Conservation (phyloP, 2,329 filamentous ascomycete species). For the Mollisiaceae sp. region DNA sequence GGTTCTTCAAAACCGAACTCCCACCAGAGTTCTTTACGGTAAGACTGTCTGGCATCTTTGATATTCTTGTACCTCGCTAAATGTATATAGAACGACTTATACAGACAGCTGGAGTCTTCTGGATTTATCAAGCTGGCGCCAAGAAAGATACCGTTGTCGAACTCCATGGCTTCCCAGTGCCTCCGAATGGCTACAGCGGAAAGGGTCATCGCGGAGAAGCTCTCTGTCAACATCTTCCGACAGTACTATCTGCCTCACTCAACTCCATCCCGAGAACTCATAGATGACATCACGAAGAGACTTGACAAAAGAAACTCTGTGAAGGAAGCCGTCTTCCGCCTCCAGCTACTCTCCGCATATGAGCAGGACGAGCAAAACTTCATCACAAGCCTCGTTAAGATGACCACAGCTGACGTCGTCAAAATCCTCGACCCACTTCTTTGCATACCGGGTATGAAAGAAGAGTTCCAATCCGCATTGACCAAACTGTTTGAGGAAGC, state of each 20-base stretch:
- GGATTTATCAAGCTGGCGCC: not conserved
- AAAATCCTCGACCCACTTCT: not conserved
- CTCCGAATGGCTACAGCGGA: not conserved
- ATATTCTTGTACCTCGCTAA: not conserved
- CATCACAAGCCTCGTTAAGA: not conserved
- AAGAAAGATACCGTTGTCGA: not conserved
- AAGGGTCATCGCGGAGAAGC: not conserved
- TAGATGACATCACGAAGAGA: not conserved
- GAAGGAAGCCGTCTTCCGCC: slow-evolving; percentile 2
- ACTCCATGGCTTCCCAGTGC: not conserved
- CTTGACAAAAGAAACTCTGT: not conserved
- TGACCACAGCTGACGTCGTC: not conserved
- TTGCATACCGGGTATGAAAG: not conserved
- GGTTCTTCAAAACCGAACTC: not conserved
- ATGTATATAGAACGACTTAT: not conserved
- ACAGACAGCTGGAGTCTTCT: not conserved
- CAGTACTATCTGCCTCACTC: not conserved
- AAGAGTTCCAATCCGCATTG: not conserved
- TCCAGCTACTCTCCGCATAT: not conserved
- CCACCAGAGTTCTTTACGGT: not conserved
- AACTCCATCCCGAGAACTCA: not conserved
- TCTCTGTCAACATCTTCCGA: not conserved
- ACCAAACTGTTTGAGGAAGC: not conserved
- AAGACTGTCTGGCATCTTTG: not conserved
- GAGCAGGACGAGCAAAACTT: not conserved